Evolutionary conservation across 441 rosid species (phyloP), one percentile per base, ranked within the genome.

Genomic region (Pelargonium cotyledonis): DNA sequence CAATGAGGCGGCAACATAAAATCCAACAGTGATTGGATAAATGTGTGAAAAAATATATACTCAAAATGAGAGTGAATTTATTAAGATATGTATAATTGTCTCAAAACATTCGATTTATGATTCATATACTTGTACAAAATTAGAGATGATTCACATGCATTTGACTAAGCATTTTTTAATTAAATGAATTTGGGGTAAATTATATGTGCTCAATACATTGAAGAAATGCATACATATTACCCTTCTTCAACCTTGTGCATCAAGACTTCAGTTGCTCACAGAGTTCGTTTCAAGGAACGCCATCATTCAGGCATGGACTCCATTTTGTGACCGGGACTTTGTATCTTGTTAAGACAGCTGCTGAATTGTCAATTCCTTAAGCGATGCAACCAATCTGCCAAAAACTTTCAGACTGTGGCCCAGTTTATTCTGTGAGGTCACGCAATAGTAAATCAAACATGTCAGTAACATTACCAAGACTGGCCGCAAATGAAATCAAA

Each of bases 401-500:
- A 94, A 94, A 63, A 91, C 84, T 82, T 87, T 94, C 21, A 91
- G 85, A 77, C 81, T 77, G 78, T 79, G 91, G 64, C 95, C 96
- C 1, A 85, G 78, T 80, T 94, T 94, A 47, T 88, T 92, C 98
- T 91, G 87, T 15, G 26, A 78, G 63, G 58, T 47, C 41, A 8
- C 41, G 29, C 38, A 69, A 46, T 8, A 44, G 55, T 19, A 6
- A 21, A 19, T 19, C n/a, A 58, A 16, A 15, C 12, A 21, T 23
- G n/a, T 58, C 63, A 58, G 63, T 3, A 21, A 19, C 6, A 58
- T 19, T 19, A 5, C 23, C 31, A 21, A 58, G 35, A 21, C 23
- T 21, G 31, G 49, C 6, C 3, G n/a, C 10, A 35, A 47, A 10
- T 44, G 53, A 47, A 31, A 12, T 70, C 14, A 15, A 8, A 19